Evolutionary conservation across 2,329 filamentous ascomycete species (phyloP).

Genomic region (Arachnomyces sp.): DNA sequence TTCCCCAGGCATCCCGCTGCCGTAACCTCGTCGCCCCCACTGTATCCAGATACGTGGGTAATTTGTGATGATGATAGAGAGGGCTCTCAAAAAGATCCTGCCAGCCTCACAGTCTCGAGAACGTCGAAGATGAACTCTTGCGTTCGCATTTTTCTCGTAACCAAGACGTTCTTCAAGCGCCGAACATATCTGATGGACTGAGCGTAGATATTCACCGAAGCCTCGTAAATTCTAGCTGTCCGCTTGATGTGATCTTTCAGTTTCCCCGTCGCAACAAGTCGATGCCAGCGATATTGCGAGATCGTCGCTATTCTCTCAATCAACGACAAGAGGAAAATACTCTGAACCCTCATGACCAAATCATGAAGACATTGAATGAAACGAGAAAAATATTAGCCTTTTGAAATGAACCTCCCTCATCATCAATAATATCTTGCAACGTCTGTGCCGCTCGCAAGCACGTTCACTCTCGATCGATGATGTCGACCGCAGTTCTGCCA

Average conservation of each 20-base stretch:
- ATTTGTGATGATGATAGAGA: no score
- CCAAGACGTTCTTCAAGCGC: conserved; percentile 15
- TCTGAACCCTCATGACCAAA: conserved; percentile 33
- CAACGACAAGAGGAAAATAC: conserved; percentile 37
- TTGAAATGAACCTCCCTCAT: conserved; percentile 1
- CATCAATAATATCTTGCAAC: conserved; percentile 20
- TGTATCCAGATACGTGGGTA: no score
- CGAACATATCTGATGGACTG: conserved; percentile 22
- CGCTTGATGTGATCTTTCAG: no score
- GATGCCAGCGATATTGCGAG: conserved; percentile 38
- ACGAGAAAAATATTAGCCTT: conserved; percentile 32
- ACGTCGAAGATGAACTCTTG: conserved; percentile 42
- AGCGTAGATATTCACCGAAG: conserved; percentile 14
- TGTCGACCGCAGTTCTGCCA: conserved; percentile 24
- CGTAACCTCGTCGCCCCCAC: no score
- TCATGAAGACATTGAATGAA: conserved; percentile 36
- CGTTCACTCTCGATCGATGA: conserved; percentile 33
- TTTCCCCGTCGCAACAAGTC: conserved; percentile 19
- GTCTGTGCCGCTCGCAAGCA: conserved; percentile 32
- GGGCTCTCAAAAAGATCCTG: no score
- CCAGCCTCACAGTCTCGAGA: conserved; percentile 30
- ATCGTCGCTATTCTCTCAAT: conserved; percentile 27
- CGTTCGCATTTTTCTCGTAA: conserved; percentile 18
- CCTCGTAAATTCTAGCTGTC: conserved; percentile 14
- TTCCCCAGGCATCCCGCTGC: no score